Conservation (phyloP, 257 asterid species). For the Ocimum tenuiflorum region DNA sequence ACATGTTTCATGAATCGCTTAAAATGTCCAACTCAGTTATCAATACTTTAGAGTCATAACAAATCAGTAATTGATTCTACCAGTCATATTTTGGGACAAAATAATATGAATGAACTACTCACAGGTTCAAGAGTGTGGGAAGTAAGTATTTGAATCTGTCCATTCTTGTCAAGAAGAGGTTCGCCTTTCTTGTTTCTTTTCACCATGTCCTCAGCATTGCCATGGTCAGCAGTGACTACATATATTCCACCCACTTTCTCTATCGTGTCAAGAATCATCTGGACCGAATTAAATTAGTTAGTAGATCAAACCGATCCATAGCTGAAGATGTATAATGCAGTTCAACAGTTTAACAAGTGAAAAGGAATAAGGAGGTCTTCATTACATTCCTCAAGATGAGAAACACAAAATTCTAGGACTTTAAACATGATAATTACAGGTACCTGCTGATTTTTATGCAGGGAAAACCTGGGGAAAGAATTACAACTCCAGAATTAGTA, state of each 20-base stretch:
- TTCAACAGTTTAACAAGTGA: no score
- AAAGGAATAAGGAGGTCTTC: no score
- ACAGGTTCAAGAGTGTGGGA: slow-evolving; percentile 93
- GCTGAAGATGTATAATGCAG: neutral
- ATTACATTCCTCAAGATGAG: no score
- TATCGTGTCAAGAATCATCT: slow-evolving; percentile 85
- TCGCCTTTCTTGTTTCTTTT: slow-evolving; percentile 96
- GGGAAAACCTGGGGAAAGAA: neutral
- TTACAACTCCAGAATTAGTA: neutral
- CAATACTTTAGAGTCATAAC: neutral
- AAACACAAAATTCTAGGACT: neutral
- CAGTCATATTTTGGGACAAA: no score
- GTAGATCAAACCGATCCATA: neutral
- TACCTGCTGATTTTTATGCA: neutral
- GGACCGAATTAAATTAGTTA: slow-evolving; percentile 9
- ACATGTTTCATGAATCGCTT: neutral
- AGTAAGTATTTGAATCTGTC: slow-evolving; percentile 76
- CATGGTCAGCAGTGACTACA: slow-evolving; percentile 94
- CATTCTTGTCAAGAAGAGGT: slow-evolving; percentile 81
- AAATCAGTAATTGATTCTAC: no score
- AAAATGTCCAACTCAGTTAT: neutral
- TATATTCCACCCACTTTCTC: slow-evolving; percentile 93
- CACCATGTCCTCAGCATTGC: slow-evolving; percentile 98
- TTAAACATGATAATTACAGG: neutral
- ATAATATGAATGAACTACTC: slow-evolving; percentile 24